These are phyloP conservation scores for Sporothrix variecibatus DNA, from an alignment of 2,329 filamentous ascomycete species.

Conservation along the genomic window DNA sequence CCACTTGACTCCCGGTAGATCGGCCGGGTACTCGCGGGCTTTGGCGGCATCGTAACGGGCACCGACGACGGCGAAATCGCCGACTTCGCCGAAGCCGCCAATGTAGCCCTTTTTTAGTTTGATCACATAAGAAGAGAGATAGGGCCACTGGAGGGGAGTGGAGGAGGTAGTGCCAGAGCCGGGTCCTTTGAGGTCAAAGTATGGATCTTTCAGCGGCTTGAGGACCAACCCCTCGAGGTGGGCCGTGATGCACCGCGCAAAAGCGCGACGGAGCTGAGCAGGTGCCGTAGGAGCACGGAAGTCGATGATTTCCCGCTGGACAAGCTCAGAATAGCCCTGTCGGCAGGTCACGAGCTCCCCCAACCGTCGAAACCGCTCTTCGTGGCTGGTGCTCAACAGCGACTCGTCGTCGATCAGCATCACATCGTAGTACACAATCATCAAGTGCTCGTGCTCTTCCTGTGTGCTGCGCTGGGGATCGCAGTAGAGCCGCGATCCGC, in stretches of 20 bases:
- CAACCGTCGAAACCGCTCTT: constrained; percentile 62
- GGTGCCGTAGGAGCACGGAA: constrained; percentile 58
- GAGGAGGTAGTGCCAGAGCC: not conserved
- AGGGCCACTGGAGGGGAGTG: constrained; percentile 8
- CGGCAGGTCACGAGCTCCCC: constrained; percentile 53
- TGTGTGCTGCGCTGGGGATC: not conserved
- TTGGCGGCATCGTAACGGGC: constrained; percentile 68
- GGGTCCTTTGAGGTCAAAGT: constrained; percentile 59
- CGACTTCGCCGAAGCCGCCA: constrained; percentile 73
- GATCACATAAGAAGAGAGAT: constrained; percentile 55
- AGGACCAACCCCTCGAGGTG: constrained; percentile 78
- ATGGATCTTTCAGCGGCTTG: constrained; percentile 76
- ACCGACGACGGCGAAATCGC: constrained; percentile 79
- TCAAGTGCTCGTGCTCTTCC: constrained; percentile 54
- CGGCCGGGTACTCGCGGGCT: constrained; percentile 52
- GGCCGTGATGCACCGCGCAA: constrained; percentile 65
- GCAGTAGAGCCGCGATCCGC: constrained; percentile 48
- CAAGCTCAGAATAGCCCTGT: constrained; percentile 65
- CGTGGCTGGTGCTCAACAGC: constrained; percentile 54
- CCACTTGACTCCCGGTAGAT: constrained; percentile 62
- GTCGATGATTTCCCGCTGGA: constrained; percentile 67
- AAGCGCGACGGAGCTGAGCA: constrained; percentile 60
- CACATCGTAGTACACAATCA: constrained; percentile 64
- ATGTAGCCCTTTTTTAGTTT: constrained; percentile 91
- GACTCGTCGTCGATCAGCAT: constrained; percentile 57